phyloP scores from a whole-genome alignment of 257 asterid species.

The Eustoma russellianum region DNA sequence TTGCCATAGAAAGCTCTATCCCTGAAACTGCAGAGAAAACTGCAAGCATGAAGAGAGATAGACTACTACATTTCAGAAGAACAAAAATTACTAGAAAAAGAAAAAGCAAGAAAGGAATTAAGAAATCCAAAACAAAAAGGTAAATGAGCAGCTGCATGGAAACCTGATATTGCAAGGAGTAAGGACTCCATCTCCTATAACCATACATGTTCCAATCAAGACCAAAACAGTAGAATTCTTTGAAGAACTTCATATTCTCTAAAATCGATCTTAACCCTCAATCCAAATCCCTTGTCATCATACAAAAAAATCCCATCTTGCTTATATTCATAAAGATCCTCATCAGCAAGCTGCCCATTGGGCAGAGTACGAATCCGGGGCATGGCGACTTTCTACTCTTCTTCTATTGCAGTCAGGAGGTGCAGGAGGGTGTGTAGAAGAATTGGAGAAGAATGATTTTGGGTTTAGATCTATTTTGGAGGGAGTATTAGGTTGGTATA shows the following conservation, averaged over 20 bases:
- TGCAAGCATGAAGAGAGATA: constrained; percentile 29
- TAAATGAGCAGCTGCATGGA: too few relatives aligned
- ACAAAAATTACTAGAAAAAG: neutral
- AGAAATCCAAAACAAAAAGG: neutral
- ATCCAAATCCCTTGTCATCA: constrained; percentile 37
- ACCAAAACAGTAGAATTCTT: constrained; percentile 67
- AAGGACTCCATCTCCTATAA: constrained; percentile 93
- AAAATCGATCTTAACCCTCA: constrained; percentile 61
- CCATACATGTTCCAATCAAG: constrained; percentile 94
- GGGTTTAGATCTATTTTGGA: too few relatives aligned
- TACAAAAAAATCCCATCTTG: constrained; percentile 45
- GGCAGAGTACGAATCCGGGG: constrained; percentile 75
- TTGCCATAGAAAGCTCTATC: too few relatives aligned
- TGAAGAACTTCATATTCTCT: constrained; percentile 63
- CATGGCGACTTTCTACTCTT: constrained; percentile 97
- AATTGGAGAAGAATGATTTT: too few relatives aligned
- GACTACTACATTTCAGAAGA: neutral
- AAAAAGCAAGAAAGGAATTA: too few relatives aligned
- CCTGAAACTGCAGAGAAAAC: too few relatives aligned
- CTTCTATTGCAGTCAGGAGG: too few relatives aligned
- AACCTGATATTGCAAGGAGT: constrained; percentile 96
- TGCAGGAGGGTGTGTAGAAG: too few relatives aligned
- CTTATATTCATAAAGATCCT: constrained; percentile 69
- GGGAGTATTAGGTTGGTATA: too few relatives aligned
- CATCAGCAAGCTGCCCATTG: constrained; percentile 84